phyloP scores from a whole-genome alignment of 495 filamentous ascomycete species.

The Penicillium cinerascens region DNA sequence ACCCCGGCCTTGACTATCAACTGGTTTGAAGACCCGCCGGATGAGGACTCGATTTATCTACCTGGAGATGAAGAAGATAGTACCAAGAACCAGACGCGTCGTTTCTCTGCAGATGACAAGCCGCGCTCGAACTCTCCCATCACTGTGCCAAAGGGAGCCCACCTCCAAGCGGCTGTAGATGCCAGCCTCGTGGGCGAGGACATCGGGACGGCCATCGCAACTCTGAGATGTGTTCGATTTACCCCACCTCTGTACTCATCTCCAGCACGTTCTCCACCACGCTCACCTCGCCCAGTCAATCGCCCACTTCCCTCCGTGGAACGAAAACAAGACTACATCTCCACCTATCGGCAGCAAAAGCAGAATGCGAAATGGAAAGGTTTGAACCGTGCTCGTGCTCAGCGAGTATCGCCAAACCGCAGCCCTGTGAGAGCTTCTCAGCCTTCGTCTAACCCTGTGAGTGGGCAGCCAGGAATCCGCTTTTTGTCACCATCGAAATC shows the following conservation, averaged over 20 bases:
- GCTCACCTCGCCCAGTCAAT: not conserved
- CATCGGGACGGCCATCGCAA: not conserved
- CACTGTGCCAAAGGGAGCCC: not conserved
- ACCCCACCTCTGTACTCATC: constrained; percentile 4
- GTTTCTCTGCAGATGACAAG: constrained; percentile 4
- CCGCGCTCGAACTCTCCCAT: constrained; percentile 1
- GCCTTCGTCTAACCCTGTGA: not conserved
- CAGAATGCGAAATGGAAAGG: constrained; percentile 20
- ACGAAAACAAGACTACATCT: constrained; percentile 12
- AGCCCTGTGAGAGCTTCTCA: constrained; percentile 1
- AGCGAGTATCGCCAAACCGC: constrained; percentile 7
- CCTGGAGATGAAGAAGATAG: not conserved
- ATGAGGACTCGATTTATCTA: not conserved
- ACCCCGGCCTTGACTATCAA: constrained; percentile 7
- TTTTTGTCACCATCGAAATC: not conserved
- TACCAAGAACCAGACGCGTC: not conserved
- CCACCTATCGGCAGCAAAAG: constrained; percentile 13
- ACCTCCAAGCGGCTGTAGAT: not conserved
- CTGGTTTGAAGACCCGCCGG: constrained; percentile 16
- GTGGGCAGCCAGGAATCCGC: not conserved
- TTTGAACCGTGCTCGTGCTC: constrained; percentile 1
- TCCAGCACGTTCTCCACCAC: not conserved
- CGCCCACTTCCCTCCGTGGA: constrained; percentile 12
- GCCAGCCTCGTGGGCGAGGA: not conserved
- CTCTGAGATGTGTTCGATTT: constrained; percentile 16